Evolutionary conservation across 2,329 filamentous ascomycete genomes (phyloP).

Genomic region (Cladosporium sp.): DNA sequence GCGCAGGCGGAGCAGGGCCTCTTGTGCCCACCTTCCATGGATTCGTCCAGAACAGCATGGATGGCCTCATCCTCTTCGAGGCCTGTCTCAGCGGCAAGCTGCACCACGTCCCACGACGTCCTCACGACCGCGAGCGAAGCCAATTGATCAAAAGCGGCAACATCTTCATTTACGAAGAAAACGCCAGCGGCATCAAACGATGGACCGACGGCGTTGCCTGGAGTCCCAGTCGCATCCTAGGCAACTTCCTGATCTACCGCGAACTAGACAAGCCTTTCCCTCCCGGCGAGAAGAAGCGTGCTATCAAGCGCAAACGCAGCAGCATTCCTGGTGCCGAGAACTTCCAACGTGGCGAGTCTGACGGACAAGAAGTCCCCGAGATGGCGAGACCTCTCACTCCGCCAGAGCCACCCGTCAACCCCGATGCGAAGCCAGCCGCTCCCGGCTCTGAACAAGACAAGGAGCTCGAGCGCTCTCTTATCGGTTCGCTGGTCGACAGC

Average conservation of each 20-base stretch:
- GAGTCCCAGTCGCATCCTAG: slow-evolving; percentile 84
- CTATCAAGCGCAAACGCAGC: slow-evolving; percentile 67
- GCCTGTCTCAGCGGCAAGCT: slow-evolving; percentile 71
- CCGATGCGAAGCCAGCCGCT: slow-evolving; percentile 34
- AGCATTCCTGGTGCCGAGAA: slow-evolving; percentile 54
- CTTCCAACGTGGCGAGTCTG: slow-evolving; percentile 46
- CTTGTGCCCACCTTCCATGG: slow-evolving; percentile 44
- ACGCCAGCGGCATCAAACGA: slow-evolving; percentile 85
- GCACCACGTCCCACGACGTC: slow-evolving; percentile 76
- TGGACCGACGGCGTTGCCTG: slow-evolving; percentile 93
- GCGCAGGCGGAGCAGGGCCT: slow-evolving; percentile 40
- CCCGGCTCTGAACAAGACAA: slow-evolving; percentile 42
- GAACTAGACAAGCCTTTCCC: slow-evolving; percentile 77
- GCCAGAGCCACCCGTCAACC: slow-evolving; percentile 33
- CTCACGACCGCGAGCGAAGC: slow-evolving; percentile 79
- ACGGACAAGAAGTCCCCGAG: slow-evolving; percentile 33
- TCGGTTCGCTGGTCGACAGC: slow-evolving; percentile 85
- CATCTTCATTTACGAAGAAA: slow-evolving; percentile 90
- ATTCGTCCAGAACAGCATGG: slow-evolving; percentile 50
- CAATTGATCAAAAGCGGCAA: slow-evolving; percentile 80
- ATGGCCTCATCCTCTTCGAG: slow-evolving; percentile 80
- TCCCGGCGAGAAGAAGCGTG: slow-evolving; percentile 81
- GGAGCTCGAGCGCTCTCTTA: slow-evolving; percentile 61
- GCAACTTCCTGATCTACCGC: slow-evolving; percentile 83
- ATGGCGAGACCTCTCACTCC: slow-evolving; percentile 35